phyloP scores from a whole-genome alignment of 768 basidiomycete species.

The Lactarius psammicola region DNA sequence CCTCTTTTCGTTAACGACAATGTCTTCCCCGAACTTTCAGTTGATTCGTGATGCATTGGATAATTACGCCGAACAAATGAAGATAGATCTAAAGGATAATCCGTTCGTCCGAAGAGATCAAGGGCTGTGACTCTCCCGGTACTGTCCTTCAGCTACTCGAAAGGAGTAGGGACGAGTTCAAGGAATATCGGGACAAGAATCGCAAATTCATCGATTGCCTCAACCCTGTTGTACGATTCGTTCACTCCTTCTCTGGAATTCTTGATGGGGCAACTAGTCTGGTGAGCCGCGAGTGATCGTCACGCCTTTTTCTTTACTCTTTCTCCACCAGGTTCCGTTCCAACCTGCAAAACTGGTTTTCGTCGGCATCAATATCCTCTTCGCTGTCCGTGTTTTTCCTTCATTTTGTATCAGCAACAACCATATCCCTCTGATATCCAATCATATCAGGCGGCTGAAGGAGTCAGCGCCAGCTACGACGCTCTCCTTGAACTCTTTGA shows the following conservation, averaged over 20 bases:
- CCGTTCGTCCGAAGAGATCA: background rate
- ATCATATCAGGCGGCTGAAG: background rate
- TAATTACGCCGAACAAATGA: background rate
- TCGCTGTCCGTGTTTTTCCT: background rate
- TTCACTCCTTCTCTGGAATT: background rate
- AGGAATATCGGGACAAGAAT: conserved; percentile 2
- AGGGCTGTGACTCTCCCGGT: background rate
- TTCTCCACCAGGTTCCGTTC: conserved; percentile 1
- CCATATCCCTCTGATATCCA: background rate
- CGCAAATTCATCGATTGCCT: background rate
- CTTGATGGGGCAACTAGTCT: background rate
- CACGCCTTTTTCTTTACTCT: background rate
- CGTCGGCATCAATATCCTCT: conserved; percentile 1
- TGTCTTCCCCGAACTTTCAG: background rate
- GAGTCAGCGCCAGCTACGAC: conserved; percentile 6
- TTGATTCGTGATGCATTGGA: background rate
- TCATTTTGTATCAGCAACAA: background rate
- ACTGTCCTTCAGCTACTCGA: background rate
- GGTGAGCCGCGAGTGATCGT: background rate
- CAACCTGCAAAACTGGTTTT: conserved; percentile 1
- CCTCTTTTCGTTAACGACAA: background rate
- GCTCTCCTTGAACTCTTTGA: conserved; percentile 3
- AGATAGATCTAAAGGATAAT: background rate
- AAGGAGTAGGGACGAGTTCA: background rate
- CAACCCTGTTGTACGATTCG: background rate